Base-by-base conservation (phyloP, 1,284 basidiomycete genomes). In the Boletellus deceptivus region DNA sequence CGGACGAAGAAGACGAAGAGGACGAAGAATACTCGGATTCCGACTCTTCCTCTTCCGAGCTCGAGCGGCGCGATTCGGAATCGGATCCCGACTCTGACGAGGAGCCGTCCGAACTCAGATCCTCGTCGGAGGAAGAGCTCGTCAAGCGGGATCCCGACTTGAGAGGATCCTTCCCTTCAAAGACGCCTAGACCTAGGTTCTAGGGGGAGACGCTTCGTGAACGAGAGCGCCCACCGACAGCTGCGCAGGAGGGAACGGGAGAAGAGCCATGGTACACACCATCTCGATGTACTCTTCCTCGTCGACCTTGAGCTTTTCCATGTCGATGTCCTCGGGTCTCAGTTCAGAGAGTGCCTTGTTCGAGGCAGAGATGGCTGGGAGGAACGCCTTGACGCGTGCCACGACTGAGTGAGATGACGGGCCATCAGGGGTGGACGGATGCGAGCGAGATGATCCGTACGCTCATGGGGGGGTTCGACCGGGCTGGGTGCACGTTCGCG, bases 111-210 rank as follows among this genome's bases (percentile, higher is more conserved):
- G 48, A 48, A 9, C 29, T 14, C 0, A 56, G 52, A 13, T 57
- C 61, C 3, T 40, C 33, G 0, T 53, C 55, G 7, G 54, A 55
- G 18, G 47, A 54, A 17, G 49, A 33, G 38, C 37, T 44, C 6
- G 25, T 14, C 6, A 53, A 40, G 35, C 27, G 43, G 2, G 46
- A 43, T 25, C 53, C 43, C 10, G 48, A 22, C 8, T 29, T 39
- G 4, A 38, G 27, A 11, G 16, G 50, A 37, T 2, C 37, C 46
- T 59, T 65, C 64, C 74, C 66, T 58, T 84, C 80, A 52, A 83
- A 83, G 2, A 86, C 72, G 6, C 84, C 83, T 0, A 86, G 72
- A 7, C 83, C 84, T 22, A 86, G 76, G 55, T 84, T 78, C 83
- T 86, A 57, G 24, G 34, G 16, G 35, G 33, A 31, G 14, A 37